These are phyloP conservation scores for Camelina laxa DNA, from an alignment of 345 rosid genomes.

Conservation along the genomic window DNA sequence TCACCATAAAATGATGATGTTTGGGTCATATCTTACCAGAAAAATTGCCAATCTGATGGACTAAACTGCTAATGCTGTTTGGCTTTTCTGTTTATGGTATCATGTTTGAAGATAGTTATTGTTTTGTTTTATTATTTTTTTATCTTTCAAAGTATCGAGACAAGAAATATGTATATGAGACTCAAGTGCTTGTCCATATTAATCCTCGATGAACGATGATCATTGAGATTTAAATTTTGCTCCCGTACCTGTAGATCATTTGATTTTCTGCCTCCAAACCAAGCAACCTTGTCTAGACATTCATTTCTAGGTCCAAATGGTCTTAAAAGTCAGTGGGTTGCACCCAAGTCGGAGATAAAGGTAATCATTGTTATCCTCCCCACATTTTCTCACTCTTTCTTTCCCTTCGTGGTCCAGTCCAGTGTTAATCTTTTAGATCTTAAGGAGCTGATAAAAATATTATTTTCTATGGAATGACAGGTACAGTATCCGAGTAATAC, in stretches of 20 bases:
- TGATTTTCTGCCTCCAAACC: conserved; percentile 65
- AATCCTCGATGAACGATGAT: conserved; percentile 1
- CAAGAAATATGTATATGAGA: conserved; percentile 6
- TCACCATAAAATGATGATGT: neutral
- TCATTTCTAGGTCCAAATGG: conserved; percentile 89
- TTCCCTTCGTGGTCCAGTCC: neutral
- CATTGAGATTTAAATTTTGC: neutral
- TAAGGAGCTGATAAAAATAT: conserved; percentile 26
- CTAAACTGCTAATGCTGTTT: conserved; percentile 2
- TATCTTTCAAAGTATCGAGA: neutral
- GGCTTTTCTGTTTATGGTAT: neutral
- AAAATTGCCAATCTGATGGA: neutral
- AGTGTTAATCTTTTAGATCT: conserved; percentile 11
- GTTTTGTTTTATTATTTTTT: no score
- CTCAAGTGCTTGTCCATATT: conserved; percentile 9
- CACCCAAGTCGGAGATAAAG: conserved; percentile 77
- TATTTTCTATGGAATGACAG: conserved; percentile 48
- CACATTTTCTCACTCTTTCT: neutral
- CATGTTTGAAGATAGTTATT: conserved; percentile 19
- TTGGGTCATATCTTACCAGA: neutral
- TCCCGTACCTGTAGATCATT: conserved; percentile 62
- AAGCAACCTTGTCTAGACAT: conserved; percentile 96
- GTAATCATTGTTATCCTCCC: conserved; percentile 43
- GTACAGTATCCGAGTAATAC: conserved; percentile 81
- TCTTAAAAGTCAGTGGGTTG: conserved; percentile 85